Evolutionary conservation across 1,284 basidiomycete species (phyloP).

Genomic region (Dichomitus squalens): DNA sequence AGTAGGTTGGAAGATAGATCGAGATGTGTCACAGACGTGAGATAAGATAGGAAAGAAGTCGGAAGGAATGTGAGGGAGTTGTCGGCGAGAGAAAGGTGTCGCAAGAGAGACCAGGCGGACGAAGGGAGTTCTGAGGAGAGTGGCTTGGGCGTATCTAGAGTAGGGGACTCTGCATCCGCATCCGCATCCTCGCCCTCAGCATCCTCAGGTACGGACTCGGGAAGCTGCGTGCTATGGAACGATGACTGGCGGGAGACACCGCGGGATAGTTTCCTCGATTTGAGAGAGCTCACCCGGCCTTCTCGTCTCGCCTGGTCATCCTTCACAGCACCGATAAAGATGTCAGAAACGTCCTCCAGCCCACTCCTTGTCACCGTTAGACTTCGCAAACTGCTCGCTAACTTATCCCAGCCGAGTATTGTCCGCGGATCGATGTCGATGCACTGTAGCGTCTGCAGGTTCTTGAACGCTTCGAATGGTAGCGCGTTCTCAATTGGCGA

Average conservation of each 20-base stretch:
- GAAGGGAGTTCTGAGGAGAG: constrained; percentile 49
- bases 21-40: constrained; percentile 82
- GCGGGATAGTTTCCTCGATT: constrained; percentile 46
- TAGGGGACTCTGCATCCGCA: constrained; percentile 27
- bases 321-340: constrained; percentile 77
- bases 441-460: constrained; percentile 73
- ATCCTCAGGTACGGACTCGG: constrained; percentile 62
- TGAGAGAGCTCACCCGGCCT: constrained; percentile 50
- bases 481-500: constrained; percentile 75
- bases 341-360: constrained; percentile 80
- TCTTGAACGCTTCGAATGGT: constrained; percentile 85
- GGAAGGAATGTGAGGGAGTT: constrained; percentile 87
- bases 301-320: constrained; percentile 71
- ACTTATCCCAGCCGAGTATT: constrained; percentile 84
- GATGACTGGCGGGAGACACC: constrained; percentile 47
- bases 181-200: constrained; percentile 39
- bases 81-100: constrained; percentile 78
- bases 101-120: constrained; percentile 79
- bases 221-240: constrained; percentile 54
- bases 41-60: constrained; percentile 66
- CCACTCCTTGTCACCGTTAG: constrained; percentile 79
- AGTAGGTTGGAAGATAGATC: constrained; percentile 91
- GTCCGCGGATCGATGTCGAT: constrained; percentile 82
- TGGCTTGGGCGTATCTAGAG: constrained; percentile 29
- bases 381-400: constrained; percentile 72